Percentiles rank a stretch among this genome's conserved stretches.
phyloP scores from a whole-genome alignment of 495 filamentous ascomycete species.

The Letharia columbiana region DNA sequence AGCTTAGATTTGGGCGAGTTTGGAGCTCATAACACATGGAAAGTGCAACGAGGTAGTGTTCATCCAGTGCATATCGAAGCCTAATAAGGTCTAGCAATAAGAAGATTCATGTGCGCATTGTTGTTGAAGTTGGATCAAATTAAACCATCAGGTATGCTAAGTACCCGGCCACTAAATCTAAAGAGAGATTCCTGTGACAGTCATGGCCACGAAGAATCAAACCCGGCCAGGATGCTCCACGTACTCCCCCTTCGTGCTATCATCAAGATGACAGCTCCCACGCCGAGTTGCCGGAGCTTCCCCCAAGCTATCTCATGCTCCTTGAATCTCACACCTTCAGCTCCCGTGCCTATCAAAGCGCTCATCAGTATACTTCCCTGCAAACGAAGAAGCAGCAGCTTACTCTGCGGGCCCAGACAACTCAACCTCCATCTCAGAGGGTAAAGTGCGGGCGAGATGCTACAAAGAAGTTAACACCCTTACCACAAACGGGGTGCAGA shows the following conservation, averaged over 20 bases:
- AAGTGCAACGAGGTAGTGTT: too few species aligned
- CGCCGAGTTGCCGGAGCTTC: too few species aligned
- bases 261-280: too few species aligned
- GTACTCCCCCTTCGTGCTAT: too few species aligned
- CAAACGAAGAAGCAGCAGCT: neutral
- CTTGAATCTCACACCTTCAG: too few species aligned
- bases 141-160: too few species aligned
- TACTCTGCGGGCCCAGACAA: neutral
- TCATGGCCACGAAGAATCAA: neutral
- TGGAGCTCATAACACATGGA: neutral
- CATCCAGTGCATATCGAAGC: too few species aligned
- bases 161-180: neutral
- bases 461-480: neutral
- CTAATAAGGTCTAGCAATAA: too few species aligned
- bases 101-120: too few species aligned
- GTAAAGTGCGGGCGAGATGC: too few species aligned
- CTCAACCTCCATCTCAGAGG: neutral
- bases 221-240: neutral
- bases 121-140: too few species aligned
- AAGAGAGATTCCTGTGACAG: neutral
- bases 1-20: neutral
- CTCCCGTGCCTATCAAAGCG: neutral
- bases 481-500: neutral
- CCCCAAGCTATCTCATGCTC: too few species aligned
- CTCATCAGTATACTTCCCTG: neutral